These are phyloP conservation scores for Cladosporium sp. DNA, from an alignment of 2,329 filamentous ascomycete species.

Conservation along the genomic window DNA sequence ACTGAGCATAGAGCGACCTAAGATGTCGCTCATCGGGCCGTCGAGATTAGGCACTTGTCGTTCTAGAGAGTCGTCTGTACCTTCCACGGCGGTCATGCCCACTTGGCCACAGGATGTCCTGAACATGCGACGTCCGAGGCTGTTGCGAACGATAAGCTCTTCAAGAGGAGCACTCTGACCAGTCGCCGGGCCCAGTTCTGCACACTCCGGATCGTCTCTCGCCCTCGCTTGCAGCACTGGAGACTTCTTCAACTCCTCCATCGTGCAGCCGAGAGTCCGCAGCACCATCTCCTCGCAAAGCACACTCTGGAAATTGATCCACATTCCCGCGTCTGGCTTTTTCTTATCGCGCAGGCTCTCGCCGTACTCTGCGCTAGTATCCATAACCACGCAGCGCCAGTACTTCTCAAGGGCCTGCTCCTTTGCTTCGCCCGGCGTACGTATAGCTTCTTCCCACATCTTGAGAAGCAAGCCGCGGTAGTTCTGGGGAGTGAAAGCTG, in stretches of 20 bases:
- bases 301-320: constrained; percentile 4
- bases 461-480: background rate
- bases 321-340: background rate
- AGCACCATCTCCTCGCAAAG: constrained; percentile 18
- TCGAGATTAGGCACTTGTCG: constrained; percentile 1
- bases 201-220: background rate
- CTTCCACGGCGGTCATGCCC: constrained; percentile 18
- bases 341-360: background rate
- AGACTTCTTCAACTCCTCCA: constrained; percentile 3
- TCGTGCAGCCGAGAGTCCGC: constrained; percentile 10
- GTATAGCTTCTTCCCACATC: background rate
- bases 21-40: background rate
- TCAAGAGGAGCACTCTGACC: constrained; percentile 2
- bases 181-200: background rate
- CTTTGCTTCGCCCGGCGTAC: background rate
- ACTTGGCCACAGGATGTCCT: background rate
- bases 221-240: constrained; percentile 5
- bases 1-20: constrained; percentile 8
- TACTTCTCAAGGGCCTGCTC: background rate
- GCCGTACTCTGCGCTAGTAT: background rate
- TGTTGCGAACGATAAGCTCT: constrained; percentile 6
- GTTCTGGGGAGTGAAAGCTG: constrained; percentile 10
- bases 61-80: background rate
- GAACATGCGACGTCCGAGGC: constrained; percentile 15
- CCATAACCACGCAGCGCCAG: constrained; percentile 12